These are phyloP conservation scores for Aleurites moluccanus DNA, from an alignment of 441 rosid genomes.

Conservation along the genomic window DNA sequence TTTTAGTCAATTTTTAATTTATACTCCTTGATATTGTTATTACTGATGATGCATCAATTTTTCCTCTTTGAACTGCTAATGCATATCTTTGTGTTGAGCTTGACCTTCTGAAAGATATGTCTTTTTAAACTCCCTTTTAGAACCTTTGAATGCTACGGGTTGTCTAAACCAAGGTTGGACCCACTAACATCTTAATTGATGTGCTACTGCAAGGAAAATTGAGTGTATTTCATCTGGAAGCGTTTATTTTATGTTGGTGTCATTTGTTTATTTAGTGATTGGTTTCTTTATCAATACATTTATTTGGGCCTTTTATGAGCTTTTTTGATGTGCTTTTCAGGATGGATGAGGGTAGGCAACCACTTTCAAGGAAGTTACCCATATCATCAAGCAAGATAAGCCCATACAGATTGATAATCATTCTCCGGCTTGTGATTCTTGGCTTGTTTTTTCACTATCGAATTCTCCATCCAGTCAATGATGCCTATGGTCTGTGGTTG, in stretches of 20 bases:
- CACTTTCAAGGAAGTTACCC: constrained; percentile 89
- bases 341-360: constrained; percentile 99
- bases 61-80: background rate
- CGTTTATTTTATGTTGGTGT: background rate
- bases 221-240: background rate
- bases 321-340: constrained; percentile 32
- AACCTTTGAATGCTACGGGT: background rate
- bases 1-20: background rate
- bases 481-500: constrained; percentile 92
- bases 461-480: constrained; percentile 81
- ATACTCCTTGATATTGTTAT: background rate
- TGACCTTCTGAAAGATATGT: background rate
- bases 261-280: background rate
- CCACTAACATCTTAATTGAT: background rate
- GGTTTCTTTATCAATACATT: background rate
- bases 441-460: constrained; percentile 92
- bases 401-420: constrained; percentile 81
- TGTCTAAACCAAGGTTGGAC: background rate
- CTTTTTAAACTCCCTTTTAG: too few relatives aligned
- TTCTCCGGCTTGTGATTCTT: constrained; percentile 78
- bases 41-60: background rate
- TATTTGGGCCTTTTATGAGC: background rate
- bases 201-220: background rate
- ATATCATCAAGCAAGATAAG: constrained; percentile 88
- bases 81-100: background rate